Percentiles rank a stretch among this genome's conserved stretches.
These are phyloP conservation scores for Plasmodium knowlesi DNA, from an alignment of 169 alveolate genomes.

Conservation along the genomic window DNA sequence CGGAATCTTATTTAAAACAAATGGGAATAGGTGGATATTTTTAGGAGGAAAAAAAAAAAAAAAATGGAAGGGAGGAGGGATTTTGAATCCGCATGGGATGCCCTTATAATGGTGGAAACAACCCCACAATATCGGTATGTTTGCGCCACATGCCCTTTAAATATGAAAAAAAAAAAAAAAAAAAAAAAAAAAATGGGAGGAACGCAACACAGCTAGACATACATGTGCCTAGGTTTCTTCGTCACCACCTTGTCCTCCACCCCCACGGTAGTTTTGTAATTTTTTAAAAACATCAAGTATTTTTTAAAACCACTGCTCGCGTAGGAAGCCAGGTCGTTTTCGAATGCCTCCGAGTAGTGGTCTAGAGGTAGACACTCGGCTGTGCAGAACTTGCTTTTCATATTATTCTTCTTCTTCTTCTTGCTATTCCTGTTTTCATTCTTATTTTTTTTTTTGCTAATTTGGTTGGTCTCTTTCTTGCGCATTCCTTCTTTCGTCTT, in stretches of 20 bases:
- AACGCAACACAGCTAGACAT: conserved; percentile 17
- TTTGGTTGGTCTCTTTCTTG: not conserved
- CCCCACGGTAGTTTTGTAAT: conserved; percentile 9
- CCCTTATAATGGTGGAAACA: not conserved
- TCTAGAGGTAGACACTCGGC: not conserved
- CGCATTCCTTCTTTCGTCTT: not conserved
- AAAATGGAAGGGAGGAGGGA: not conserved
- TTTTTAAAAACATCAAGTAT: conserved; percentile 38
- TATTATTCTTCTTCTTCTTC: not conserved
- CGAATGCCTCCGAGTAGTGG: conserved; percentile 12
- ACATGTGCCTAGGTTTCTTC: conserved; percentile 18
- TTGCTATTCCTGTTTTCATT: not conserved
- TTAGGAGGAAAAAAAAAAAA: not conserved
- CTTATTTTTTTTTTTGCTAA: not conserved
- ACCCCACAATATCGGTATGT: no score
- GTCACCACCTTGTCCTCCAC: not conserved
- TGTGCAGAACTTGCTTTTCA: not conserved
- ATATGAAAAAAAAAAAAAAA: not conserved
- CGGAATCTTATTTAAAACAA: not conserved
- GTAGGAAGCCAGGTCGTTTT: conserved; percentile 22
- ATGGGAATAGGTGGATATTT: not conserved
- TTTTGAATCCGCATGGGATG: not conserved
- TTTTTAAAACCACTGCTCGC: conserved; percentile 43
- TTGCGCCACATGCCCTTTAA: not conserved
- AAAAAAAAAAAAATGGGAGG: not conserved